These are phyloP conservation scores for Botrytis sinoallii DNA, from an alignment of 2,329 filamentous ascomycete species.

Conservation along the genomic window DNA sequence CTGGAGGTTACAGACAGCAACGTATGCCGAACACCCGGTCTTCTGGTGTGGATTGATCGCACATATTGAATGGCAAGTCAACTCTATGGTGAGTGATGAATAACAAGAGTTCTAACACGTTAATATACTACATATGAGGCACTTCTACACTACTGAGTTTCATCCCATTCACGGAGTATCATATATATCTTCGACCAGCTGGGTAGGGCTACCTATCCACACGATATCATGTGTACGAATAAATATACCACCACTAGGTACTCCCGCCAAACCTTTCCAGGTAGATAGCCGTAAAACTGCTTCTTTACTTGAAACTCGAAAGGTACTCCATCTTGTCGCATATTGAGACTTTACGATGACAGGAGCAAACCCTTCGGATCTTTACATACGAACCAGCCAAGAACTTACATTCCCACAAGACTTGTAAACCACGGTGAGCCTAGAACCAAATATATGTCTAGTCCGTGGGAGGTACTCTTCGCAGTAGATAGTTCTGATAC, in stretches of 20 bases:
- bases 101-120: not conserved
- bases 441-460: not conserved
- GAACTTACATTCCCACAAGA: not conserved
- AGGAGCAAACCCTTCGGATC: not conserved
- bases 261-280: not conserved
- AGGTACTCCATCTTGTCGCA: not conserved
- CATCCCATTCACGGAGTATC: not conserved
- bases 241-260: not conserved
- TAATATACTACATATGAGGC: not conserved
- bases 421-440: not conserved
- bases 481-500: not conserved
- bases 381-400: not conserved
- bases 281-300: not conserved
- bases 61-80: fast-evolving
- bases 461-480: not conserved
- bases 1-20: not conserved
- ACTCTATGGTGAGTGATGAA: too few relatives aligned
- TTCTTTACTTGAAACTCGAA: not conserved
- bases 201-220: not conserved
- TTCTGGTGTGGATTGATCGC: not conserved
- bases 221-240: not conserved
- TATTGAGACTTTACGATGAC: not conserved
- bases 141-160: not conserved
- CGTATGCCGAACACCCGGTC: not conserved
- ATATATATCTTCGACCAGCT: not conserved